These are phyloP conservation scores for Colletotrichum sp. DNA, from an alignment of 2,329 filamentous ascomycete genomes.

Conservation along the genomic window DNA sequence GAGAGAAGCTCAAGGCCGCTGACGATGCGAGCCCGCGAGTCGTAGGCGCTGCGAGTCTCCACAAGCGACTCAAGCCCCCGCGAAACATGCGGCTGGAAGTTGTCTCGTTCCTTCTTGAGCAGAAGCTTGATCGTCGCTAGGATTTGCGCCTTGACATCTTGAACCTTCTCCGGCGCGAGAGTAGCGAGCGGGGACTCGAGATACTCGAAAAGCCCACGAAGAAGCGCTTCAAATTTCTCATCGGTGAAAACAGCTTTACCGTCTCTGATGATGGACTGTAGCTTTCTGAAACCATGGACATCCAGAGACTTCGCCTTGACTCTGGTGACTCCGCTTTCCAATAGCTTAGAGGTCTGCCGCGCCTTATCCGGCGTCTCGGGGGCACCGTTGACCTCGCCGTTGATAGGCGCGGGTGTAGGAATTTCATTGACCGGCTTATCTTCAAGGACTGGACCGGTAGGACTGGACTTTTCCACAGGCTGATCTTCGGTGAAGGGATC, in stretches of 20 bases:
- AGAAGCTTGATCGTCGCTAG: constrained; percentile 77
- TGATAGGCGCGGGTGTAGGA: constrained; percentile 28
- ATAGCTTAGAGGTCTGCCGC: constrained; percentile 64
- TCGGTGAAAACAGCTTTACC: constrained; percentile 67
- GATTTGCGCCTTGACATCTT: constrained; percentile 77
- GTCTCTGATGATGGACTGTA: constrained; percentile 77
- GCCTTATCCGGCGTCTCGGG: constrained; percentile 54
- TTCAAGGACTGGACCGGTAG: constrained; percentile 59
- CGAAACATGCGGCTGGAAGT: constrained; percentile 71
- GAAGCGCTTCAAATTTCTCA: constrained; percentile 71
- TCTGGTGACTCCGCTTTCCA: constrained; percentile 77
- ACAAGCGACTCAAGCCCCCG: constrained; percentile 72
- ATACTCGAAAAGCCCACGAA: constrained; percentile 74
- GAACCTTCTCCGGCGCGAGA: constrained; percentile 66
- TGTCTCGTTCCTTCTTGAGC: constrained; percentile 69
- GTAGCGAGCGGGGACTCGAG: constrained; percentile 66
- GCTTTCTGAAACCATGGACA: constrained; percentile 79
- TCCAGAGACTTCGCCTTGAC: constrained; percentile 76
- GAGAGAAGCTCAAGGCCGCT: constrained; percentile 76
- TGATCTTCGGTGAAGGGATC: constrained; percentile 62
- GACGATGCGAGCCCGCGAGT: constrained; percentile 74
- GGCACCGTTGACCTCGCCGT: constrained; percentile 18
- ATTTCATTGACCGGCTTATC: constrained; percentile 67
- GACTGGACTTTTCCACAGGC: constrained; percentile 48
- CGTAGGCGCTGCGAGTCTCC: constrained; percentile 68